Conservation (phyloP, 352 stramenopile species). For the Pythium inflatum region DNA sequence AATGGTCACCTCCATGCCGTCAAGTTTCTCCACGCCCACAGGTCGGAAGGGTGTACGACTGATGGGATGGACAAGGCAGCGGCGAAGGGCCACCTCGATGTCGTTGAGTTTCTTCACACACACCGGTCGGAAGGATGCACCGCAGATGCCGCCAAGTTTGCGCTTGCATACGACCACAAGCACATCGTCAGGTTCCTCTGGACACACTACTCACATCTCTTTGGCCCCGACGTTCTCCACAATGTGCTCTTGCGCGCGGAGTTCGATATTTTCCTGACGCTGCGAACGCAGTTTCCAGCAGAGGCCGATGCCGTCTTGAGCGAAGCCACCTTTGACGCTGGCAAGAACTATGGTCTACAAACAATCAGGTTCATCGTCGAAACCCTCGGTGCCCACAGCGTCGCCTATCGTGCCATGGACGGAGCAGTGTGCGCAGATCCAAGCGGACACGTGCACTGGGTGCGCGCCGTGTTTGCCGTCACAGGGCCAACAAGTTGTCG, state of each 20-base stretch:
- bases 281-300: neutral
- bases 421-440: too few species aligned
- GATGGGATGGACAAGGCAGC: neutral
- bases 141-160: neutral
- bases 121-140: conserved; percentile 6
- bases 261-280: conserved; percentile 2
- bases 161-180: neutral
- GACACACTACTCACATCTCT: neutral
- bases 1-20: neutral
- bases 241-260: neutral
- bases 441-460: too few species aligned
- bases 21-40: neutral
- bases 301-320: neutral
- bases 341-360: neutral
- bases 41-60: neutral
- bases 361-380: conserved; percentile 13
- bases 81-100: neutral
- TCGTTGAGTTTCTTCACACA: neutral
- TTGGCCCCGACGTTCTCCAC: neutral
- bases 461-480: too few species aligned
- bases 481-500: too few species aligned
- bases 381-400: too few species aligned
- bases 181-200: neutral
- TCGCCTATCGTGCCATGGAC: too few species aligned
- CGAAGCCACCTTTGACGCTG: neutral